Evolutionary conservation across 768 basidiomycete genomes (phyloP).

Genomic region (Mycena rebaudengoi): DNA sequence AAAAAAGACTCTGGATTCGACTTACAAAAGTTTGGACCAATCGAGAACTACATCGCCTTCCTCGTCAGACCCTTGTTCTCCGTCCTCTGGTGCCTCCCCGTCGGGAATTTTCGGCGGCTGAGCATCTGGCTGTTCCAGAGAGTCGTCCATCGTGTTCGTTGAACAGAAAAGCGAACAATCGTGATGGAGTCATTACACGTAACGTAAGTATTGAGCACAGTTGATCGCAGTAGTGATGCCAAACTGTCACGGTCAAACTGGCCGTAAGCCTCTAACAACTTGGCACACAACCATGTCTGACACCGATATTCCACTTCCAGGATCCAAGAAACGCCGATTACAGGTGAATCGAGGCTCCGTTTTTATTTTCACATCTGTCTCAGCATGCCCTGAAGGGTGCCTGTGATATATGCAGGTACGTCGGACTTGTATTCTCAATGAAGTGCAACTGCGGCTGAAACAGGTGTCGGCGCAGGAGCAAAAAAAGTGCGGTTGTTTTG

Average conservation of each 20-base stretch:
- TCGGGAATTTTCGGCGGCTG: conserved; percentile 37
- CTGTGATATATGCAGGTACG: conserved; percentile 24
- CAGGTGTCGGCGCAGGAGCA: conserved; percentile 7
- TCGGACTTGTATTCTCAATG: background rate
- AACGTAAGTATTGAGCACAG: no score
- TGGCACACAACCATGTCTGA: conserved; percentile 12
- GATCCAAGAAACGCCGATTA: conserved; percentile 22
- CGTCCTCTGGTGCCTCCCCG: conserved; percentile 46
- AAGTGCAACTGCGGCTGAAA: background rate
- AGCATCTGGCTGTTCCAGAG: conserved; percentile 54
- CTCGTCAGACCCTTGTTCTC: conserved; percentile 63
- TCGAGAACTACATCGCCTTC: conserved; percentile 84
- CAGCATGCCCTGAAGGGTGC: conserved; percentile 7
- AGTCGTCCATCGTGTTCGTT: conserved; percentile 63
- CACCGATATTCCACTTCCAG: conserved; percentile 5
- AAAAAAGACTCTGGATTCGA: background rate
- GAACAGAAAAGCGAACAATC: background rate
- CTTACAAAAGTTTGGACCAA: conserved; percentile 81
- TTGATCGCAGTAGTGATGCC: background rate
- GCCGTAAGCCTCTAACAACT: no score
- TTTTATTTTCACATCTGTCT: background rate
- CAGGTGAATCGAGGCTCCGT: conserved; percentile 17
- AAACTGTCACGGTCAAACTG: no score
- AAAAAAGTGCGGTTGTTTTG: conserved; percentile 12
- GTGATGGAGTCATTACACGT: no score